Evolutionary conservation across 2,329 filamentous ascomycete genomes (phyloP).

Genomic region (Aureobasidium sp.): DNA sequence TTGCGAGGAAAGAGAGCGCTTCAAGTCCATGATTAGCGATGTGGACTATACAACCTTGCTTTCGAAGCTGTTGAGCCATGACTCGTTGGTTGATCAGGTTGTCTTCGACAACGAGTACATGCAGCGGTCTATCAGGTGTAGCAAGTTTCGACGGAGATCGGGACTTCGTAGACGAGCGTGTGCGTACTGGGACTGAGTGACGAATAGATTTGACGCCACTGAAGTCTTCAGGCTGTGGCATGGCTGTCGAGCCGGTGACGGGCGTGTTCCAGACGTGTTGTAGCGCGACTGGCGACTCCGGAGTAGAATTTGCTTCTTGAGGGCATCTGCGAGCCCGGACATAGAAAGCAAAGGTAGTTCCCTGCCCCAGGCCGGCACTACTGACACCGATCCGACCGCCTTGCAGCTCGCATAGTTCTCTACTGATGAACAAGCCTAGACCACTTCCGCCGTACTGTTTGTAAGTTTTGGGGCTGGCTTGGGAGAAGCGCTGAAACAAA

Average conservation of each 20-base stretch:
- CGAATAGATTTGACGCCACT: not conserved
- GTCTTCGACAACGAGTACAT: constrained; percentile 25
- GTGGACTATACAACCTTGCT: constrained; percentile 22
- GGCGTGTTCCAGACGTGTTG: constrained; percentile 12
- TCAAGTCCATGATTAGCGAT: constrained; percentile 25
- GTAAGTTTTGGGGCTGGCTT: constrained; percentile 58
- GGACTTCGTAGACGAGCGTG: not conserved
- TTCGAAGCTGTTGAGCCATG: constrained; percentile 23
- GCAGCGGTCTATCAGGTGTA: constrained; percentile 22
- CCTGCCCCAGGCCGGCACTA: constrained; percentile 46
- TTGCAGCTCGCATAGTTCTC: constrained; percentile 60
- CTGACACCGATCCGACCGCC: constrained; percentile 60
- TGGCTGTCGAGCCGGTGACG: constrained; percentile 16
- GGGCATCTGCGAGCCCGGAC: constrained; percentile 29
- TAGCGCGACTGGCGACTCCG: not conserved
- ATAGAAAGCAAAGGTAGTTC: constrained; percentile 61
- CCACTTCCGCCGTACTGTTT: constrained; percentile 63
- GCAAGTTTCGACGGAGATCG: not conserved
- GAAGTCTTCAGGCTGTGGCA: constrained; percentile 14
- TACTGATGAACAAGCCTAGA: constrained; percentile 60
- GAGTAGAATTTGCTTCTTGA: not conserved
- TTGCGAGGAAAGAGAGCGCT: constrained; percentile 22
- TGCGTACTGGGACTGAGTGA: not conserved
- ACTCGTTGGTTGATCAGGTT: constrained; percentile 27
- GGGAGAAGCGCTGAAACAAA: constrained; percentile 61